Conservation (phyloP, 495 filamentous ascomycete genomes). For the Monascus purpureus region DNA sequence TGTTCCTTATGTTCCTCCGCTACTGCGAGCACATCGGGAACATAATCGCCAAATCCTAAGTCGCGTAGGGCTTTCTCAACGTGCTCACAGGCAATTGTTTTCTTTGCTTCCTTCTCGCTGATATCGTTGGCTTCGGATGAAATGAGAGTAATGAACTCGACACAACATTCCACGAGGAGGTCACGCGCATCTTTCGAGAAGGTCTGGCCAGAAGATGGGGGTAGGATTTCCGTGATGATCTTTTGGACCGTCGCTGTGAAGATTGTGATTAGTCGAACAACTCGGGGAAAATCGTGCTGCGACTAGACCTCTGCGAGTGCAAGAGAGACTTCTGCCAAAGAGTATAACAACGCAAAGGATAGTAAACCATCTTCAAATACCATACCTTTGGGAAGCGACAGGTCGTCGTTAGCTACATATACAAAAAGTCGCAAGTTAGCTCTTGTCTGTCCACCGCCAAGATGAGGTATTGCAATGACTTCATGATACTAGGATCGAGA, state of each 20-base stretch:
- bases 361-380: too few species aligned
- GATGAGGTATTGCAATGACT: too few species aligned
- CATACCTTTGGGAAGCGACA: slow-evolving; percentile 87
- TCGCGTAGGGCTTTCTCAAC: slow-evolving; percentile 84
- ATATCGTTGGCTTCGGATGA: slow-evolving; percentile 98
- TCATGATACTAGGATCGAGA: too few species aligned
- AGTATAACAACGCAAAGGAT: not conserved
- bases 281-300: not conserved
- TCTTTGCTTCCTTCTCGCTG: slow-evolving; percentile 94
- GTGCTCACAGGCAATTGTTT: slow-evolving; percentile 95
- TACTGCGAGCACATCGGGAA: slow-evolving; percentile 70
- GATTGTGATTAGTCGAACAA: slow-evolving; percentile 2
- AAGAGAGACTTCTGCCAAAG: too few species aligned
- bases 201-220: slow-evolving; percentile 48
- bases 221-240: slow-evolving; percentile 88
- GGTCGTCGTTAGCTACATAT: slow-evolving; percentile 63
- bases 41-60: slow-evolving; percentile 83
- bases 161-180: slow-evolving; percentile 93
- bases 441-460: too few species aligned
- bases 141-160: slow-evolving; percentile 96
- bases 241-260: slow-evolving; percentile 84
- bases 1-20: slow-evolving; percentile 86
- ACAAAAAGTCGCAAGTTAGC: too few species aligned
- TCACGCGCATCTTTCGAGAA: slow-evolving; percentile 93
- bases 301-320: not conserved